phyloP scores from a whole-genome alignment of 805 yeast species.

The Sungouiozyma ichnusensis region DNA sequence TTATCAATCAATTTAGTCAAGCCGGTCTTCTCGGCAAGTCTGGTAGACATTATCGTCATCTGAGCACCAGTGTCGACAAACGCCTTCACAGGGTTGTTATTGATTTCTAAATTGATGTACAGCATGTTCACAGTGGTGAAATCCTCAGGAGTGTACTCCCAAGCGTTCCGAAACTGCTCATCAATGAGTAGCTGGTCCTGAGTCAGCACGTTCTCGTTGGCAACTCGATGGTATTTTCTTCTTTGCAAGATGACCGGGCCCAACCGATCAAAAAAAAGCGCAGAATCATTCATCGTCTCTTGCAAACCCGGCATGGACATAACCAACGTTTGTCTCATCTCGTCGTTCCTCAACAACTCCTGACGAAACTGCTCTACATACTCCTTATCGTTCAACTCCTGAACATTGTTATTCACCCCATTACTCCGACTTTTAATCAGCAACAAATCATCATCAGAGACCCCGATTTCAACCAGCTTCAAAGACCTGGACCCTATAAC shows the following conservation, averaged over 20 bases:
- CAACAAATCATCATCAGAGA: constrained; percentile 52
- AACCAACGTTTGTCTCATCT: constrained; percentile 29
- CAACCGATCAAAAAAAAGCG: constrained; percentile 35
- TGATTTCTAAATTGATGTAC: constrained; percentile 65
- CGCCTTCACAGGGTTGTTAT: constrained; percentile 75
- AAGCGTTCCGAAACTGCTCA: constrained; percentile 68
- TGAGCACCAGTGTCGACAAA: constrained; percentile 97
- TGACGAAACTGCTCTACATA: constrained; percentile 41
- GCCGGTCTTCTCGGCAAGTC: constrained; percentile 63
- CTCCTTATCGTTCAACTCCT: constrained; percentile 11
- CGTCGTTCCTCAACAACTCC: constrained; percentile 36
- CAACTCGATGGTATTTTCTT: constrained; percentile 42
- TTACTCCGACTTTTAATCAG: constrained; percentile 28
- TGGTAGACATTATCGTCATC: constrained; percentile 70
- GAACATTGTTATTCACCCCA: not conserved
- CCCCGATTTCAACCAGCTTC: constrained; percentile 37
- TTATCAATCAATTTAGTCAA: constrained; percentile 65
- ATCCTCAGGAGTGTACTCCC: constrained; percentile 83
- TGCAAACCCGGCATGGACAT: constrained; percentile 39
- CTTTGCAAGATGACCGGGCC: constrained; percentile 29
- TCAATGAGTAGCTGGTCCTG: constrained; percentile 68
- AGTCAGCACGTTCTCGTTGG: constrained; percentile 50
- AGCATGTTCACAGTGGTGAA: constrained; percentile 79
- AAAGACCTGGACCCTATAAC: constrained; percentile 14
- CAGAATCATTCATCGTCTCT: constrained; percentile 37